Conservation (phyloP, 192 early-diverging fungal genomes). For the Entomortierella lignicola region DNA sequence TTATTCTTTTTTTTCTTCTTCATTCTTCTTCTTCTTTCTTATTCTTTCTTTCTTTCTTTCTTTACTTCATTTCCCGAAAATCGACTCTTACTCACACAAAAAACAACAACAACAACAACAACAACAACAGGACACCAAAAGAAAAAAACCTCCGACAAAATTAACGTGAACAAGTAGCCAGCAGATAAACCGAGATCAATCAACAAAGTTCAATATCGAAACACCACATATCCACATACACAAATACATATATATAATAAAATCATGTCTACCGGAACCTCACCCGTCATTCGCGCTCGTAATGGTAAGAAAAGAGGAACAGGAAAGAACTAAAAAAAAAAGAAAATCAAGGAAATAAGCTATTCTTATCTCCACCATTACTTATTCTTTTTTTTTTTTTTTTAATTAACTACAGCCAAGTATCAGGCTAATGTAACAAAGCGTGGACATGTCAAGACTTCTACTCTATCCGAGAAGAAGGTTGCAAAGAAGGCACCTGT, state of each 20-base stretch:
- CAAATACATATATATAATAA: neutral
- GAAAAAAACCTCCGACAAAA: too few species aligned
- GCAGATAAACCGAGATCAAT: neutral
- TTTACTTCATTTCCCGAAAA: neutral
- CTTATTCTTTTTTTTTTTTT: neutral
- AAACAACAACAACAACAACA: too few species aligned
- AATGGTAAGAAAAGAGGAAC: conserved; percentile 24
- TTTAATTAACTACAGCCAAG: conserved; percentile 22
- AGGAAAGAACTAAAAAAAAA: neutral
- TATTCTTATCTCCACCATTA: too few species aligned
- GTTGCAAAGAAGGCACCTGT: conserved; percentile 9
- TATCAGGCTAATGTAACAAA: conserved; percentile 50
- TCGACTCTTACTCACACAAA: too few species aligned
- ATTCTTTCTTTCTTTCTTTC: neutral
- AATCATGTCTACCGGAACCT: conserved; percentile 35
- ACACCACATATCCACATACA: neutral
- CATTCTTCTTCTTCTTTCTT: neutral
- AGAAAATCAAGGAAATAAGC: neutral
- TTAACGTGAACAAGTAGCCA: too few species aligned
- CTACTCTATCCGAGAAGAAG: conserved; percentile 10
- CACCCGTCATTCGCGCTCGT: conserved; percentile 39
- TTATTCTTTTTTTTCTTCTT: neutral
- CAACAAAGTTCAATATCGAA: neutral
- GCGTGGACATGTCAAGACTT: conserved; percentile 25
- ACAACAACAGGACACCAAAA: too few species aligned